Base-by-base conservation (phyloP, 2,329 filamentous ascomycete species). In the Leptosphaerulina australis region DNA sequence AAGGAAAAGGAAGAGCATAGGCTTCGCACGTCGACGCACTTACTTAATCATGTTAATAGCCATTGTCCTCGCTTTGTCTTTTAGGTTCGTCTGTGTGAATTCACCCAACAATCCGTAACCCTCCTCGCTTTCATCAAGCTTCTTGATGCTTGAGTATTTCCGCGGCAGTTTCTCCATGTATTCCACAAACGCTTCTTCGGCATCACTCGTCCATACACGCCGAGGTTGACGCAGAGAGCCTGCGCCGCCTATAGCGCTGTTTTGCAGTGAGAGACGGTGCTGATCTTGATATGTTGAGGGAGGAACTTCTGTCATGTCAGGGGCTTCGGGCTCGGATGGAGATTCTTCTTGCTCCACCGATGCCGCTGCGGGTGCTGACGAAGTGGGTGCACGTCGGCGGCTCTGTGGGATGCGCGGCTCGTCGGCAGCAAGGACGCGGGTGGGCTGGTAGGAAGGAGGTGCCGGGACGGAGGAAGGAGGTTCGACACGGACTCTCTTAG, bases 81-180 rank as follows among this genome's bases (percentile, higher is more conserved):
- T 77, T 6, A 84, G 53, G 34, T 82, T 79, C 2, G 82, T 79
- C 51, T 85, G 79, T 5, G 67, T 72, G 2, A 83, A 74, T 3
- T 66, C 56, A 9, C 70, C 60, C 15, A 72, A 44, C 8, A 66
- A 34, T 31, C 69, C 66, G 9, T 45, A 25, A 0, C 58, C 56
- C 1, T 51, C 55, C 4, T 31, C 14, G 2, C 35, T 33, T 5
- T 35, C 26, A 38, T 72, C 68, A n/a, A 57, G 26, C 17, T 47
- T 33, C 4, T 66, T 30, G 35, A 88, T 81, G 0, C 43, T 20
- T 2, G 79, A 55, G 73, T 81, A 88, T 8, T 64, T 66, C 4
- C 68, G 70, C 1, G 80, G 79, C 35, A 74, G 64, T 8, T 72
- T 56, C 1, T 58, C 74, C 53, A 88, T 80, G 20, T 81, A 71